A percentile compares a stretch with the other conserved stretches of the same genome.
These are phyloP conservation scores for Yamadazyma blattariae DNA, from an alignment of 1,139 yeast genomes.

Conservation along the genomic window DNA sequence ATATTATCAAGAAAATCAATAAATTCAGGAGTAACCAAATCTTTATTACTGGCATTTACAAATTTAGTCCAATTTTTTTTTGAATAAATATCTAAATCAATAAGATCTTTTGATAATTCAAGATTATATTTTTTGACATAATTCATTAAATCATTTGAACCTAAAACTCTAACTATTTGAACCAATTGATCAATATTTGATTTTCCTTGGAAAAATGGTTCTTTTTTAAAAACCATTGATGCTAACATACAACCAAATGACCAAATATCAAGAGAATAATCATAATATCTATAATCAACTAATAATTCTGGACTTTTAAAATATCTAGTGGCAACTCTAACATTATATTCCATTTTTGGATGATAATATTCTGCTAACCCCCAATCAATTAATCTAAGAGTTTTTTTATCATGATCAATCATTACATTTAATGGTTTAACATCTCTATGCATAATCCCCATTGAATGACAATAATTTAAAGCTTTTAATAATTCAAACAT, in stretches of 20 bases:
- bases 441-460: conserved; percentile 8
- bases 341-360: conserved; percentile 7
- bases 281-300: conserved; percentile 7
- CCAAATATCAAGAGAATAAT: conserved; percentile 8
- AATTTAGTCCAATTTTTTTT: conserved; percentile 4
- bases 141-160: conserved; percentile 5
- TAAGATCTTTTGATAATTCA: conserved; percentile 4
- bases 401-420: conserved; percentile 5
- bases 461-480: conserved; percentile 7
- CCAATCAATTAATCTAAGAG: conserved; percentile 7
- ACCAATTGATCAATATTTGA: conserved; percentile 8
- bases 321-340: conserved; percentile 7
- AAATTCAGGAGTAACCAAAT: conserved; percentile 2
- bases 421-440: conserved; percentile 8
- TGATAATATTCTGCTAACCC: conserved; percentile 9
- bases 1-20: conserved; percentile 4
- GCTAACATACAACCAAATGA: conserved; percentile 8
- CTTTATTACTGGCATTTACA: conserved; percentile 1
- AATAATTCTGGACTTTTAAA: conserved; percentile 9
- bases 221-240: conserved; percentile 7
- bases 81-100: conserved; percentile 3
- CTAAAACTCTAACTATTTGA: conserved; percentile 7
- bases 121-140: conserved; percentile 5
- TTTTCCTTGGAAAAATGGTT: conserved; percentile 7
- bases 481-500: conserved; percentile 5